phyloP scores from a whole-genome alignment of 2,329 filamentous ascomycete genomes.

The Bipolaris cookei region DNA sequence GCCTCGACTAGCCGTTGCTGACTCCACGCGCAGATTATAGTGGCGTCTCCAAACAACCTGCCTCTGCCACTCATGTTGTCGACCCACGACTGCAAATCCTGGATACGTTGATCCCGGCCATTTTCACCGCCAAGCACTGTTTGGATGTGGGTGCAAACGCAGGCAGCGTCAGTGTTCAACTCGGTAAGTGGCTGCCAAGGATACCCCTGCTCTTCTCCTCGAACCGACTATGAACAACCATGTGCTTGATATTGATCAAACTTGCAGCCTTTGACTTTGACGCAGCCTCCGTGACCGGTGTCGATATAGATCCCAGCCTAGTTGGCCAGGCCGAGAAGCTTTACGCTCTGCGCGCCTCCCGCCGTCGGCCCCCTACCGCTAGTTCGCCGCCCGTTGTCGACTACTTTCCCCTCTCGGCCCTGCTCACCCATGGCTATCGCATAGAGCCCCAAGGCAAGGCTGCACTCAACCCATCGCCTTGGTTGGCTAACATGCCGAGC shows the following conservation, averaged over 20 bases:
- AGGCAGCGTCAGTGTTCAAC: constrained; percentile 47
- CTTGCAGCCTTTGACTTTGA: constrained; percentile 47
- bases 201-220: constrained; percentile 28
- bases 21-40: constrained; percentile 45
- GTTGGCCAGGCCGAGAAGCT: constrained; percentile 47
- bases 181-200: constrained; percentile 41
- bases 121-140: constrained; percentile 46
- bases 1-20: constrained; percentile 16
- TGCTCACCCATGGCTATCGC: constrained; percentile 44
- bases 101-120: constrained; percentile 38
- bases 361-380: constrained; percentile 35
- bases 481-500: constrained; percentile 31
- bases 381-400: constrained; percentile 27
- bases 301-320: constrained; percentile 49
- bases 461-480: constrained; percentile 19
- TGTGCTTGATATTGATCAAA: constrained; percentile 37
- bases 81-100: constrained; percentile 48
- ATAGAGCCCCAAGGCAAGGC: constrained; percentile 29
- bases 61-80: constrained; percentile 45
- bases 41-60: constrained; percentile 44
- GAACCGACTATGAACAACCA: constrained; percentile 40
- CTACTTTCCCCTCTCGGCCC: constrained; percentile 48
- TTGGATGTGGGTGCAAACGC: constrained; percentile 52
- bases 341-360: constrained; percentile 46
- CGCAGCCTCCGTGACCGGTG: constrained; percentile 47